Base-by-base conservation (phyloP, 2,329 filamentous ascomycete species). In the Penicillium corylophilum region DNA sequence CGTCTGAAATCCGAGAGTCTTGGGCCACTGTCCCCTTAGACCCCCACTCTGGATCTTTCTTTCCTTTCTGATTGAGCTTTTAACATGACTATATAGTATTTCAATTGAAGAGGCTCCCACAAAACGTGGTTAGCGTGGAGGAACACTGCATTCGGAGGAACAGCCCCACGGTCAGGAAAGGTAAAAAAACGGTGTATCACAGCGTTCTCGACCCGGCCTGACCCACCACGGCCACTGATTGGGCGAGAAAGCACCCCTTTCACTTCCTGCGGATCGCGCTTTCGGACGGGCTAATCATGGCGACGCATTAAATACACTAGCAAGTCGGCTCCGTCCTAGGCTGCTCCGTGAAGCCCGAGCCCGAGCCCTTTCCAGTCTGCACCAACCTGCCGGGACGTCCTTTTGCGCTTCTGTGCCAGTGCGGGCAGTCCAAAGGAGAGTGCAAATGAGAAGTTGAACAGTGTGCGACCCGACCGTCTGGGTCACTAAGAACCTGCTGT, bases 401-500 rank as follows among this genome's bases (percentile, higher is more conserved):
- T 20, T 15, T 36, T 18, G 33, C 20, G 18, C 18, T 20, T 15
- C 20, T 18, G 33, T 36, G 18, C 16, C 33, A 10, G 8, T 16
- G 16, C 16, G 16, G 22, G 35, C 20, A 5, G 39, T 29, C n/a
- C 38, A 44, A 28, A 28, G 3, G 4, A 9, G 7, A 28, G 26
- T 28, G 26, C 26, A 10, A 28, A 44, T 40, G 10, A 40, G 40
- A 9, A 9, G 28, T 28, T 36, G 31, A 46, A 50, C 36, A 50
- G 38, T 23, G 28, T 31, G 39, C 26, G 51, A 33, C 57, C 55
- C 57, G 55, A 52, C 44, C 49, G 5, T 39, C n/a, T 31, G 55
- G 56, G 13, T 56, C 55, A 46, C 53, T 60, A 54, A 48, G 10
- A 42, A 23, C 29, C 33, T 52, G 55, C 48, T 26, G 49, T 41